phyloP scores from a whole-genome alignment of 75 land plant genomes.

The Picea sitchensis region DNA sequence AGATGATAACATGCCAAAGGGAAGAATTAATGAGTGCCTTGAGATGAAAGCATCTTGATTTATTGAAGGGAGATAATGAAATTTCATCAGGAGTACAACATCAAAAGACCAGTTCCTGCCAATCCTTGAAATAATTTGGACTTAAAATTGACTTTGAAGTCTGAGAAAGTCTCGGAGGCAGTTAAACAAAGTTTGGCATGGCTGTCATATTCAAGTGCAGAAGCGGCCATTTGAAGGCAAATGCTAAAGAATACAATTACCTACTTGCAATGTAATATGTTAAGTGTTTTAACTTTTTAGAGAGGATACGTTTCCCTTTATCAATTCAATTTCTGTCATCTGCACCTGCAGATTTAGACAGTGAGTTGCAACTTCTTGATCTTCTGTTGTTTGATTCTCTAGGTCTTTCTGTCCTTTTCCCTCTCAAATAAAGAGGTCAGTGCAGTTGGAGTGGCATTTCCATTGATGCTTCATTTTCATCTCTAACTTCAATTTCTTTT shows the following conservation, averaged over 20 bases:
- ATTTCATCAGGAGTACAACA: neutral
- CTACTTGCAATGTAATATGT: neutral
- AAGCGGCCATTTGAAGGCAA: neutral
- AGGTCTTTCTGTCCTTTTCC: neutral
- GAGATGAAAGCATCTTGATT: neutral
- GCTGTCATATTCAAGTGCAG: neutral
- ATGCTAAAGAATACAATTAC: neutral
- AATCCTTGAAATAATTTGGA: neutral
- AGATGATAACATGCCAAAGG: neutral
- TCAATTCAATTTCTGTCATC: neutral
- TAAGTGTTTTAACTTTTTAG: neutral
- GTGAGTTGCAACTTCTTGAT: neutral
- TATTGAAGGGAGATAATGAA: neutral
- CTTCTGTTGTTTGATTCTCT: neutral
- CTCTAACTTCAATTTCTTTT: conserved; percentile 4
- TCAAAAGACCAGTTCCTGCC: neutral
- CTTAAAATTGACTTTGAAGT: neutral
- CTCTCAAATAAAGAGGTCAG: neutral
- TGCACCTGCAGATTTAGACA: neutral
- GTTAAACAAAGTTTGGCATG: neutral
- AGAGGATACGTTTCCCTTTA: neutral
- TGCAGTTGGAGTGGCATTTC: neutral
- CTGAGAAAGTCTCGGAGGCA: neutral
- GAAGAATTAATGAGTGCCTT: neutral
- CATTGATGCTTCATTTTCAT: neutral